Base-by-base conservation (phyloP, 768 basidiomycete genomes). In the Xerocomus potaroensis region DNA sequence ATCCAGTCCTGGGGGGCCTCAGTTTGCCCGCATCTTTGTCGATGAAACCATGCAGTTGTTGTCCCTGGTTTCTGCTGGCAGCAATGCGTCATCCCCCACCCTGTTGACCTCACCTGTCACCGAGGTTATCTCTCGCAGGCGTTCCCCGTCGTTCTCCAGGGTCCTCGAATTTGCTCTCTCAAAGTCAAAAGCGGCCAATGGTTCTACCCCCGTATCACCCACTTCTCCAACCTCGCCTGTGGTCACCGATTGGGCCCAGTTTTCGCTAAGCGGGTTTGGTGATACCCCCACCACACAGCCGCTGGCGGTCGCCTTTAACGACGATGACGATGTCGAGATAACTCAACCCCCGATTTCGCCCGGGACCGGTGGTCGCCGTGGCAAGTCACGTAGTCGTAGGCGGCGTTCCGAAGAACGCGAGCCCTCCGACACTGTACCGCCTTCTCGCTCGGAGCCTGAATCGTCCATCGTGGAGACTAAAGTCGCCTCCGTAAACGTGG, bases 261-360 rank as follows among this genome's bases (percentile, higher is more conserved):
- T 90, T 63, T 81, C 85, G 0, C 65, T 75, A 1, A 68, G 77
- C 1, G 87, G 87, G 3, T 90, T 84, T 62, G 73, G 72, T 26
- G 65, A 67, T 1, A 69, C 75, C 33, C 54, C 69, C 1, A 10
- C 42, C 2, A 43, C 58, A 5, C 66, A 54, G 15, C 64, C 69
- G 6, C 73, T 90, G 4, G 77, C 78, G 10, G 65, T 82, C 1
- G 70, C 86, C 9, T 64, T 80, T 29, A 79, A 83, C 43, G 84
- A 83, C 43, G 84, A 86, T 38, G 81, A 84, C 34, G 85, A 87
- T 47, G 48, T 80, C 22, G 87, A 86, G 57, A 65, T 74, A 5
- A 80, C 78, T 2, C 51, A 58, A 4, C 78, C 79, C 0, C 53
- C 38, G 0, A 29, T 63, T 8, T 62, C 61, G 5, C 67, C 66